phyloP scores from a whole-genome alignment of 2,329 filamentous ascomycete species.

The Aspergillaceae sp. region DNA sequence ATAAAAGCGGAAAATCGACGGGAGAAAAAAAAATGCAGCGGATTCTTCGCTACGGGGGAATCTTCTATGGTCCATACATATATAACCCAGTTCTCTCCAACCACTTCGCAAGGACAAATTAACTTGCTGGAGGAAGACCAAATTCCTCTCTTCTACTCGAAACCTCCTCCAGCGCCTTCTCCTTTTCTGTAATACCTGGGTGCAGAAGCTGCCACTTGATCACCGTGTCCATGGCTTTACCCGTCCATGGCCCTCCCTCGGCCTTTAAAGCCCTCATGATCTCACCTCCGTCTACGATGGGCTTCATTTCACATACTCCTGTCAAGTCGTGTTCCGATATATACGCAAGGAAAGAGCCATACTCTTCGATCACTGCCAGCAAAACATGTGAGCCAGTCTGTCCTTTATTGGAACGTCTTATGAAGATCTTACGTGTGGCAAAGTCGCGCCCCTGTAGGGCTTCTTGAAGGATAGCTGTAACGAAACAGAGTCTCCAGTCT shows the following conservation, averaged over 20 bases:
- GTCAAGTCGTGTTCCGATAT: conserved; percentile 43
- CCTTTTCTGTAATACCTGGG: conserved; percentile 54
- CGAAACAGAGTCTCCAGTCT: conserved; percentile 33
- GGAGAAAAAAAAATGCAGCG: neutral
- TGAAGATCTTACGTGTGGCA: conserved; percentile 18
- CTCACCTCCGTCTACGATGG: conserved; percentile 65
- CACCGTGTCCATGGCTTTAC: conserved; percentile 65
- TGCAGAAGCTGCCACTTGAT: conserved; percentile 85
- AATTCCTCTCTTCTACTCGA: conserved; percentile 45
- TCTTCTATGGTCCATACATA: neutral
- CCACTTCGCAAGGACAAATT: neutral
- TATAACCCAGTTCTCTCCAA: neutral
- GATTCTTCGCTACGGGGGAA: neutral
- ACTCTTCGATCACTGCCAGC: conserved; percentile 40
- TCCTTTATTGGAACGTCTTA: no score
- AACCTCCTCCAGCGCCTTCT: conserved; percentile 54
- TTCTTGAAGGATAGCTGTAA: conserved; percentile 34
- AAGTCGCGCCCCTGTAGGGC: conserved; percentile 25
- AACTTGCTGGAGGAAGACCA: conserved; percentile 12
- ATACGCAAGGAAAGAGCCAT: conserved; percentile 46
- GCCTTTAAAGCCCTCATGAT: conserved; percentile 59
- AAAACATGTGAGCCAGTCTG: neutral
- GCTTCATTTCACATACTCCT: conserved; percentile 48
- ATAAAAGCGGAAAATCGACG: neutral
- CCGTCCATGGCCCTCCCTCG: conserved; percentile 73